These are phyloP conservation scores for Kokia cookei DNA, from an alignment of 441 rosid species.

Conservation along the genomic window DNA sequence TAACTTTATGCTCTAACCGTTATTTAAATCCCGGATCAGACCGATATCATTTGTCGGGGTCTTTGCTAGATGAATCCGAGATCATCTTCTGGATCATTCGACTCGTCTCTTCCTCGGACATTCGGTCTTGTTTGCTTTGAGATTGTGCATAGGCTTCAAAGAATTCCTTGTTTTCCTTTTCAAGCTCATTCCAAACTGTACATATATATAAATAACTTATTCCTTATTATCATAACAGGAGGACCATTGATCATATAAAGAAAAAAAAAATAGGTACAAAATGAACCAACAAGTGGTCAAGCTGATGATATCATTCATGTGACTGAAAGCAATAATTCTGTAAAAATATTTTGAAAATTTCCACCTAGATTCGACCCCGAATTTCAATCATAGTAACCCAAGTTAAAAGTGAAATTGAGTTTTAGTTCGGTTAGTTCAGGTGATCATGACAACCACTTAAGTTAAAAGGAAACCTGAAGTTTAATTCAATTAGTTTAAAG, in stretches of 20 bases:
- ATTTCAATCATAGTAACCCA: not conserved
- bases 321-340: too few relatives aligned
- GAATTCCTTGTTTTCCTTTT: slow-evolving; percentile 91
- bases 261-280: not conserved
- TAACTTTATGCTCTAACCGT: not conserved
- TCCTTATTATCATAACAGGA: too few relatives aligned
- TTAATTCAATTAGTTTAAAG: not conserved
- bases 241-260: not conserved
- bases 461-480: not conserved
- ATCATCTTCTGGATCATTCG: slow-evolving; percentile 70
- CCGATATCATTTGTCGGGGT: slow-evolving; percentile 12
- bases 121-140: slow-evolving; percentile 52
- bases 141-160: slow-evolving; percentile 63
- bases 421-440: not conserved
- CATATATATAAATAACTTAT: not conserved
- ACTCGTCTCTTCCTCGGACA: slow-evolving; percentile 85
- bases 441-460: not conserved
- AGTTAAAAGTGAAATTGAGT: too few relatives aligned
- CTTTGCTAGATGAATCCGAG: slow-evolving; percentile 46
- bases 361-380: not conserved
- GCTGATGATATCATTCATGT: not conserved
- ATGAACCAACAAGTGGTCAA: not conserved
- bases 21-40: not conserved
- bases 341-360: not conserved
- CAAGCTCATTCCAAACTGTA: slow-evolving; percentile 87